Conservation (phyloP, 305 asterid genomes). For the Fraxinus paxiana region DNA sequence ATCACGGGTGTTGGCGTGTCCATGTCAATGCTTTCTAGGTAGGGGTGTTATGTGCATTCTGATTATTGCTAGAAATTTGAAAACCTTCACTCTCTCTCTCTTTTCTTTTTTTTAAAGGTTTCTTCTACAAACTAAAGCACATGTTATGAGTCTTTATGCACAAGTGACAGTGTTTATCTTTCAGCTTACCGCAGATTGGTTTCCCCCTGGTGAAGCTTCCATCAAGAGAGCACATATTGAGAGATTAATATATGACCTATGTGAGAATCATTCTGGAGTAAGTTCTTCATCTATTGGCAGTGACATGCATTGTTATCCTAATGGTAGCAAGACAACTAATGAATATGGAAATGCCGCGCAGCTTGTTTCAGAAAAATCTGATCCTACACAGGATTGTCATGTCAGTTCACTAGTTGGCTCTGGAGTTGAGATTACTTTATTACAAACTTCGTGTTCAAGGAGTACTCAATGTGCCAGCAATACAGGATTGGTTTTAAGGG, state of each 20-base stretch:
- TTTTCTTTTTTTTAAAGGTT: neutral
- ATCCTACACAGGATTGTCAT: slow-evolving; percentile 32
- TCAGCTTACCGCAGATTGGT: slow-evolving; percentile 85
- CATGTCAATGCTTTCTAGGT: neutral
- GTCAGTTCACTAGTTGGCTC: slow-evolving; percentile 42
- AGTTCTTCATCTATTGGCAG: slow-evolving; percentile 39
- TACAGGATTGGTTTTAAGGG: slow-evolving; percentile 47
- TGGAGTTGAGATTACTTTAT: slow-evolving; percentile 56
- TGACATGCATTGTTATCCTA: slow-evolving; percentile 32
- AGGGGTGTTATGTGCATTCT: slow-evolving; percentile 16
- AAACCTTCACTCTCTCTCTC: neutral
- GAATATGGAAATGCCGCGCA: slow-evolving; percentile 38
- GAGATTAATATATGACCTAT: slow-evolving; percentile 60
- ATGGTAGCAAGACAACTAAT: slow-evolving; percentile 22
- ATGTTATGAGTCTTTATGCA: slow-evolving; percentile 10
- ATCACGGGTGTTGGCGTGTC: neutral
- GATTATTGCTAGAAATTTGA: neutral
- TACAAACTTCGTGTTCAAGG: slow-evolving; percentile 44
- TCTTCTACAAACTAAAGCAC: neutral
- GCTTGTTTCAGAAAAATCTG: slow-evolving; percentile 31
- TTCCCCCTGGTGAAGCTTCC: slow-evolving; percentile 77
- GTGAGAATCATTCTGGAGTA: slow-evolving; percentile 44
- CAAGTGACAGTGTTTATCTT: slow-evolving; percentile 20
- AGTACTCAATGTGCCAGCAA: slow-evolving; percentile 35
- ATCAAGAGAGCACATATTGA: slow-evolving; percentile 64